phyloP scores from a whole-genome alignment of 139 green algal species.

The Spirogloea muscicola region DNA sequence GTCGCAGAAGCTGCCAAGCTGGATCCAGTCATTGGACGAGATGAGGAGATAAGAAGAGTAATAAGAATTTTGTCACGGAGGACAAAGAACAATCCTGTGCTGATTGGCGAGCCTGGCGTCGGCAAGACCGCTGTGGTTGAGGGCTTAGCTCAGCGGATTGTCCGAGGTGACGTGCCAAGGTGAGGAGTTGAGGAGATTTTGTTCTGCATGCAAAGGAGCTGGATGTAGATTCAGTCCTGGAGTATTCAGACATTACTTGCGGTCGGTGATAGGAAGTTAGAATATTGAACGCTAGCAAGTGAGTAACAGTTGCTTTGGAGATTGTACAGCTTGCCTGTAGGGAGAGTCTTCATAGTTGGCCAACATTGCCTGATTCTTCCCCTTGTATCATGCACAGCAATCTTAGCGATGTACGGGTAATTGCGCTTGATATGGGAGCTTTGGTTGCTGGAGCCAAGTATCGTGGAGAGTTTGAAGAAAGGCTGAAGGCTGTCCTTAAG shows the following conservation, averaged over 20 bases:
- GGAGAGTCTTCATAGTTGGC: neutral
- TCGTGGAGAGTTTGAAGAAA: constrained; percentile 91
- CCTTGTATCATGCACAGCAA: constrained; percentile 18
- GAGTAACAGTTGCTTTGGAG: neutral
- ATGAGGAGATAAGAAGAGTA: constrained; percentile 50
- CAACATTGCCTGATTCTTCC: neutral
- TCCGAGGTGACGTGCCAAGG: constrained; percentile 75
- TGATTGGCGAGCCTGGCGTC: constrained; percentile 83
- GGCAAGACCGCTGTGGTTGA: constrained; percentile 65
- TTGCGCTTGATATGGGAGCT: constrained; percentile 85
- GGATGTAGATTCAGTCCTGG: neutral
- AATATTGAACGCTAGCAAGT: neutral
- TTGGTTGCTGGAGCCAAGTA: constrained; percentile 89
- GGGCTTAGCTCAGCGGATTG: constrained; percentile 87
- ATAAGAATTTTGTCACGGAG: constrained; percentile 46
- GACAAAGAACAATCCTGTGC: constrained; percentile 55
- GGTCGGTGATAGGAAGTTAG: neutral
- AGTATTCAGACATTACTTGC: neutral
- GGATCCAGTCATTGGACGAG: constrained; percentile 52
- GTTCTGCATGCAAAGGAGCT: neutral
- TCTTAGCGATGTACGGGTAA: constrained; percentile 53
- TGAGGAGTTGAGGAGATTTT: neutral
- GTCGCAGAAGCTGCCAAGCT: constrained; percentile 49
- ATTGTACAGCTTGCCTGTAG: neutral
- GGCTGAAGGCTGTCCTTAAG: constrained; percentile 75